Conservation (phyloP, 352 stramenopile species). For the Phytophthora pistaciae region DNA sequence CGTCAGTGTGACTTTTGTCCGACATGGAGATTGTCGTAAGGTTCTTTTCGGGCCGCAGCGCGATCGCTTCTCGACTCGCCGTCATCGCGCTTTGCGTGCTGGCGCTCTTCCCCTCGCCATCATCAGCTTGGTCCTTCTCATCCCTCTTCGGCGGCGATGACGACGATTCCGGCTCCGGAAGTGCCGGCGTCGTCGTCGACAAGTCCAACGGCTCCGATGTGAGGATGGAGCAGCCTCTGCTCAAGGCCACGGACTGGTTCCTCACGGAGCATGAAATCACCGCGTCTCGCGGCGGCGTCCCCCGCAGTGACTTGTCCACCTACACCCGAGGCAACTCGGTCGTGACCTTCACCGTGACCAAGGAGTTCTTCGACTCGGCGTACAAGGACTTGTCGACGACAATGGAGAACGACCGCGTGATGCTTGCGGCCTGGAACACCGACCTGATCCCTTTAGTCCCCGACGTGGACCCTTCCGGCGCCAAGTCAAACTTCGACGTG, state of each 20-base stretch:
- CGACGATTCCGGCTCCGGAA: constrained; percentile 2
- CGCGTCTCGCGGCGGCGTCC: constrained; percentile 41
- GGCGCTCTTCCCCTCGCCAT: constrained; percentile 2
- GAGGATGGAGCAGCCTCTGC: constrained; percentile 42
- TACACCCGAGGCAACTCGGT: constrained; percentile 51
- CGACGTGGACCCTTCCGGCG: constrained; percentile 25
- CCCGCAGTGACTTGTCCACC: constrained; percentile 45
- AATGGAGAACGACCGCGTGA: constrained; percentile 34
- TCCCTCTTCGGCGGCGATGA: constrained; percentile 15
- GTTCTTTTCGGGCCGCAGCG: no score
- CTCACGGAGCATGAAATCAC: constrained; percentile 63
- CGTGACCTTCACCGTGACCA: constrained; percentile 45
- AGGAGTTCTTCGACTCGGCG: constrained; percentile 53
- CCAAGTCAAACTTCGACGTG: constrained; percentile 46
- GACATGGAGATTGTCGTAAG: not conserved
- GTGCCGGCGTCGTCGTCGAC: not conserved
- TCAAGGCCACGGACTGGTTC: constrained; percentile 68
- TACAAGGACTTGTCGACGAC: constrained; percentile 48
- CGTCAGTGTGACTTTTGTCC: not conserved
- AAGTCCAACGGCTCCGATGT: constrained; percentile 12
- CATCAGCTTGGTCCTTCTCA: constrained; percentile 21
- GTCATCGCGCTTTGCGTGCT: constrained; percentile 4
- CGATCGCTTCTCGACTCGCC: not conserved
- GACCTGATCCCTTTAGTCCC: constrained; percentile 53
- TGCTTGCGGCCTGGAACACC: constrained; percentile 57